Evolutionary conservation across 768 basidiomycete species (phyloP), one percentile per base, ranked within the genome.

Genomic region (Tulasnella sp.): DNA sequence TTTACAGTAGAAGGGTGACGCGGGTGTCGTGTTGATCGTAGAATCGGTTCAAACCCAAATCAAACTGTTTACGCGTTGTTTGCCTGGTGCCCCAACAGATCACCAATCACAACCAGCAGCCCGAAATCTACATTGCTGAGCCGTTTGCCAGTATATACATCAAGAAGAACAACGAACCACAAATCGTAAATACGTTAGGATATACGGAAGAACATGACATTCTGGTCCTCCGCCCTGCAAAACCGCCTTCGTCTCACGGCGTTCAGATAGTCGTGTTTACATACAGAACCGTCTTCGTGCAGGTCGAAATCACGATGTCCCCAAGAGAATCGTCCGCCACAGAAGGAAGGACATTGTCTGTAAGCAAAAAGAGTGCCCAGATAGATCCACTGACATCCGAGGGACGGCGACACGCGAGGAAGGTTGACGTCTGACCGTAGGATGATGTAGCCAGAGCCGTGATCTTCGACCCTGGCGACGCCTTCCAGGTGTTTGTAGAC

Each of bases 1-100:
- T 31, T 7, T 69, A 69, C 64, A 69, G 34, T 14, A 31, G 64
- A 69, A 34, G 11, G 34, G 64, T 69, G 28, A 31, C 31, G 64
- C 64, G n/a, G 31, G 64, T 28, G n/a, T 34, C 4, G 16, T 69
- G 64, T 69, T 69, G 64, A 31, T 69, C 24, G 74, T 42, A 48
- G 74, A 48, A 12, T 75, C 74, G 40, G 74, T 75, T 75, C 41
- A 42, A 48, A 75, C 46, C 40, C 7, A n/a, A 75, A 75, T 40
- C 34, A 3, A 48, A 75, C 74, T 75, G 74, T 75, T 75, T 75
- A 75, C 74, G 74, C 74, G 74, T 75, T 75, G 74, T 75, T 75
- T 75, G 74, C 46, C 20, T 31, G 11, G 46, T n/a, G 40, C 40
- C 31, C 6, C 74, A 3, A 28, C 60, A 64, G 31, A 31, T 31